Percentiles rank a stretch among this genome's conserved stretches.
Conservation (phyloP, 2,329 filamentous ascomycete species). For the Calonectria honghensis region DNA sequence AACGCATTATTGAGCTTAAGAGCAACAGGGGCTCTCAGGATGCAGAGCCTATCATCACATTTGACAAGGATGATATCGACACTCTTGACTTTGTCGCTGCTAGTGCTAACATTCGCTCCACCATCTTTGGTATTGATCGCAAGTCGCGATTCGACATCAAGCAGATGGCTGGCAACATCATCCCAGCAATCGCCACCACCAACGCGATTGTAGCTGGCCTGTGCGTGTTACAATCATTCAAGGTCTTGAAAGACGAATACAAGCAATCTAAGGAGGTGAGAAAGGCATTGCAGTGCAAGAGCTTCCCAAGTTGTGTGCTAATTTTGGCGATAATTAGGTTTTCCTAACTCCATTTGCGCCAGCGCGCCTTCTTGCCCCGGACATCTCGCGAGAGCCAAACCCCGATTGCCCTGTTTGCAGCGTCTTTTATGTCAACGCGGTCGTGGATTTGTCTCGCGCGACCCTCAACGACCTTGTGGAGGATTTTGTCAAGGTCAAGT, state of each 20-base stretch:
- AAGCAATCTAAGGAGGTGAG: slow-evolving; percentile 83
- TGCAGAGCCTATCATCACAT: slow-evolving; percentile 81
- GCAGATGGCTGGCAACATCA: slow-evolving; percentile 99
- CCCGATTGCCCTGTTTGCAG: slow-evolving; percentile 90
- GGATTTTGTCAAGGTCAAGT: slow-evolving; percentile 79
- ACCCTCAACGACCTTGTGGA: slow-evolving; percentile 89
- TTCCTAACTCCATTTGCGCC: slow-evolving; percentile 84
- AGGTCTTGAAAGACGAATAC: slow-evolving; percentile 85
- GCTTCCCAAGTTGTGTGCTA: background rate
- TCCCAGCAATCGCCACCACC: slow-evolving; percentile 97
- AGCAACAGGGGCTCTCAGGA: slow-evolving; percentile 66
- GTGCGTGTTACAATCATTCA: slow-evolving; percentile 94
- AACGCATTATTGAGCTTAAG: slow-evolving; percentile 81
- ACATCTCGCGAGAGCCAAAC: slow-evolving; percentile 79
- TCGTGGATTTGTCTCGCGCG: slow-evolving; percentile 81
- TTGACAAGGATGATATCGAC: slow-evolving; percentile 98
- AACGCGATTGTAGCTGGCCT: slow-evolving; percentile 97
- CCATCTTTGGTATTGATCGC: slow-evolving; percentile 89
- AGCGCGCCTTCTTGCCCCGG: slow-evolving; percentile 75
- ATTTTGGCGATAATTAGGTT: slow-evolving; percentile 67
- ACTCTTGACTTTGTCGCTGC: slow-evolving; percentile 96
- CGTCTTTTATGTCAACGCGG: slow-evolving; percentile 79
- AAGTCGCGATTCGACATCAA: slow-evolving; percentile 98
- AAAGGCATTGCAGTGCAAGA: background rate
- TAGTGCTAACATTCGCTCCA: slow-evolving; percentile 90